Percentiles rank a stretch among this genome's conserved stretches.
phyloP scores from a whole-genome alignment of 192 early-diverging fungal species.

The Coemansia sp. region DNA sequence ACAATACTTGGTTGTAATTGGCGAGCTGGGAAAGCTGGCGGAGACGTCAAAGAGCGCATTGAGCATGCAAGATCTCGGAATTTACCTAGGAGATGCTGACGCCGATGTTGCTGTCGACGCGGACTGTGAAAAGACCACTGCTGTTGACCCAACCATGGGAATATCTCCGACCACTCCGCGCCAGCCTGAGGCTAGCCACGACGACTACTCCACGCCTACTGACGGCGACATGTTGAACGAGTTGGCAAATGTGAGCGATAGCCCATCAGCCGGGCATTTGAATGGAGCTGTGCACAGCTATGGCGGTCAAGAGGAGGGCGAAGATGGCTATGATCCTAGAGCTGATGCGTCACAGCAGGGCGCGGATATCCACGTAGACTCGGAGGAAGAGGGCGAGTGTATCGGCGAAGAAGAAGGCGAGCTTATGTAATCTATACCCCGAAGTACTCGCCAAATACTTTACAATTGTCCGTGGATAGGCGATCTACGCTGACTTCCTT shows the following conservation, averaged over 20 bases:
- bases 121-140: constrained; percentile 8
- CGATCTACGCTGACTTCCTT: neutral
- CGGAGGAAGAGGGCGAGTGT: constrained; percentile 41
- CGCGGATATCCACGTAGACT: neutral
- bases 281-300: neutral
- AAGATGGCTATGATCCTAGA: constrained; percentile 4
- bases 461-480: neutral
- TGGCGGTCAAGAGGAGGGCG: constrained; percentile 20
- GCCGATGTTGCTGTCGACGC: constrained; percentile 7
- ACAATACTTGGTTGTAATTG: constrained; percentile 30
- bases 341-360: constrained; percentile 1
- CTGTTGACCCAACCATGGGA: constrained; percentile 5
- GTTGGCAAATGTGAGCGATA: neutral
- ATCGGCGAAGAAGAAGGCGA: constrained; percentile 42
- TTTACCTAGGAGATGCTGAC: constrained; percentile 32
- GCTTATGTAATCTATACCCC: constrained; percentile 8
- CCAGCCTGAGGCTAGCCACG: constrained; percentile 14
- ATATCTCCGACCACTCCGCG: constrained; percentile 30
- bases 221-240: constrained; percentile 21
- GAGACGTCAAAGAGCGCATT: constrained; percentile 41
- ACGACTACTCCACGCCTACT: constrained; percentile 23
- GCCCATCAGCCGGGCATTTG: neutral
- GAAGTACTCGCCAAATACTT: neutral
- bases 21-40: constrained; percentile 34
- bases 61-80: constrained; percentile 45